A percentile compares a stretch with the other conserved stretches of the same genome.
Evolutionary conservation across 768 basidiomycete species (phyloP).

Genomic region (Amanita subjunquillea): DNA sequence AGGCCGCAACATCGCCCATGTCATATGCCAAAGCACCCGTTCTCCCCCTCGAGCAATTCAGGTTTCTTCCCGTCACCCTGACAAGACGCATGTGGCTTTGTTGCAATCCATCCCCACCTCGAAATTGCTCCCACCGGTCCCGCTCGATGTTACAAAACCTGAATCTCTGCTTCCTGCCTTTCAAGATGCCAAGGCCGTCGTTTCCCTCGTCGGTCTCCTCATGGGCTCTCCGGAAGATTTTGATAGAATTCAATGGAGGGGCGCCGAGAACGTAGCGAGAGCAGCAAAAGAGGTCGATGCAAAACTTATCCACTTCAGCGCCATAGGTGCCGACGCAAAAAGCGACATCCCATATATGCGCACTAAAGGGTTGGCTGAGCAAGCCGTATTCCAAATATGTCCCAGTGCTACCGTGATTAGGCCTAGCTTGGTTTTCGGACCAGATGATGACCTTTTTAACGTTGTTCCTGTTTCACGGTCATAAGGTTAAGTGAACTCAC

Average conservation of each 20-base stretch:
- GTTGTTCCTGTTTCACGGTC: slow-evolving; percentile 26
- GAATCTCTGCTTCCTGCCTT: slow-evolving; percentile 38
- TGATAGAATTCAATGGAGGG: slow-evolving; percentile 50
- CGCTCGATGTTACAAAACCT: slow-evolving; percentile 47
- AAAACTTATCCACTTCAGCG: slow-evolving; percentile 56
- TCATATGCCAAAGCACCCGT: slow-evolving; percentile 24
- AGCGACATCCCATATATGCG: slow-evolving; percentile 50
- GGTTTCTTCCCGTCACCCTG: slow-evolving; percentile 50
- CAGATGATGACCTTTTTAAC: slow-evolving; percentile 67
- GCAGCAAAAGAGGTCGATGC: slow-evolving; percentile 42
- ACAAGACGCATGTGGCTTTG: slow-evolving; percentile 25
- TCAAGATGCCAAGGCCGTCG: slow-evolving; percentile 41
- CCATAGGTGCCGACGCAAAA: slow-evolving; percentile 58
- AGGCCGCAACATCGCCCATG: slow-evolving; percentile 54
- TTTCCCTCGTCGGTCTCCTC: slow-evolving; percentile 65
- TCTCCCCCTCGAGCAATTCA: slow-evolving; percentile 34
- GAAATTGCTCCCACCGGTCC: slow-evolving; percentile 28
- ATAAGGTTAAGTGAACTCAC: not conserved
- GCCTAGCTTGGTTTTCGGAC: slow-evolving; percentile 69
- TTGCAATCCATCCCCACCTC: slow-evolving; percentile 20
- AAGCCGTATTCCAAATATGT: slow-evolving; percentile 33
- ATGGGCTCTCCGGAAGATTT: slow-evolving; percentile 46
- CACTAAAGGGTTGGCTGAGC: slow-evolving; percentile 57
- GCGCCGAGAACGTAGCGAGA: slow-evolving; percentile 55
- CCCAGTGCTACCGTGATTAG: slow-evolving; percentile 52